Conservation (phyloP, 208 protist genomes). For the Wallacemonas sp. region DNA sequence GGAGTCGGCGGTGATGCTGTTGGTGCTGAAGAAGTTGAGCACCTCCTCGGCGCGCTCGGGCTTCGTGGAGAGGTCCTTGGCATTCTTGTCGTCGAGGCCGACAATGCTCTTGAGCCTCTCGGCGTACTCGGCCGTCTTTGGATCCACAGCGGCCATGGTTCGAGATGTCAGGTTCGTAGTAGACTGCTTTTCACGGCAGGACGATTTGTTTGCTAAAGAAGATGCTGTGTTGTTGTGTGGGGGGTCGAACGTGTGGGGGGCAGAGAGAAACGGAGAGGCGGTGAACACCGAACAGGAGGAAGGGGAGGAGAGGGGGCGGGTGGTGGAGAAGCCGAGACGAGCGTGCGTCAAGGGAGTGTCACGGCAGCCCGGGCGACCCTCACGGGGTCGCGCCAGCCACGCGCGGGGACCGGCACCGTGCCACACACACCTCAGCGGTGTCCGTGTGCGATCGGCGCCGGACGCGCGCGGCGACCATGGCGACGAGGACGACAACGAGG, state of each 20-base stretch:
- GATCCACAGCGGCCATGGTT: slow-evolving; percentile 19
- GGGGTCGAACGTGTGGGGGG: slow-evolving; percentile 1
- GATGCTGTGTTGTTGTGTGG: not conserved
- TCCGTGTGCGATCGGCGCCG: too few relatives aligned
- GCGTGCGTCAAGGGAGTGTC: not conserved
- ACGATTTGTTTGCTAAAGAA: not conserved
- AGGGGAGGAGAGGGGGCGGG: not conserved
- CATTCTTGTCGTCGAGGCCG: slow-evolving; percentile 89
- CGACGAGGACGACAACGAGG: too few relatives aligned
- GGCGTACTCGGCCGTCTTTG: slow-evolving; percentile 21
- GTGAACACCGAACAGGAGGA: not conserved
- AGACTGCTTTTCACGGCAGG: not conserved
- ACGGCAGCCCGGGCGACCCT: too few relatives aligned
- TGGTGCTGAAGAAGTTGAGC: slow-evolving; percentile 69
- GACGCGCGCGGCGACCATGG: too few relatives aligned
- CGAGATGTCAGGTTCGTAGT: slow-evolving; percentile 9
- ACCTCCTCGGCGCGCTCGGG: slow-evolving; percentile 82
- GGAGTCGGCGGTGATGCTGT: slow-evolving; percentile 46
- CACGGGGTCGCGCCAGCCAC: too few relatives aligned
- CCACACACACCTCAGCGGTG: too few relatives aligned
- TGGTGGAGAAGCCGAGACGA: slow-evolving; percentile 7
- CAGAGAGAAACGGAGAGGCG: not conserved
- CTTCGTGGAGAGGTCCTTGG: slow-evolving; percentile 87
- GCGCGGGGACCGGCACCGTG: too few relatives aligned
- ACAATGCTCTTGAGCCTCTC: slow-evolving; percentile 73